Conservation (phyloP, 331 rosid species). For the Erythrophleum ivorense region DNA sequence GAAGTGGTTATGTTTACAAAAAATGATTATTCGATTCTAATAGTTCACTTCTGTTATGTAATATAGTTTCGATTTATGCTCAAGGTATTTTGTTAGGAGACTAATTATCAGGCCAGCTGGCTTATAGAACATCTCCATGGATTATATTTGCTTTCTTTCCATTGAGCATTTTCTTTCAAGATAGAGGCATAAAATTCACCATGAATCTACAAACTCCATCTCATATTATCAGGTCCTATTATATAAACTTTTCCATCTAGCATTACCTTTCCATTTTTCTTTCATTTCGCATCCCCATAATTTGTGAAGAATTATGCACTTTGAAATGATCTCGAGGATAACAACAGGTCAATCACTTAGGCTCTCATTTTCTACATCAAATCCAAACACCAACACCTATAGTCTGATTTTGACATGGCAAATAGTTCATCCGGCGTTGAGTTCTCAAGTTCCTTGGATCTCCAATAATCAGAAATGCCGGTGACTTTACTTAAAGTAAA, state of each 20-base stretch:
- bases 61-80: not conserved
- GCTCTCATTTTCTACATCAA: conserved; percentile 34
- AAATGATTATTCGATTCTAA: not conserved
- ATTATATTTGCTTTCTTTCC: not conserved
- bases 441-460: conserved; percentile 56
- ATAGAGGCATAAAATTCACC: not conserved
- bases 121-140: too few relatives aligned
- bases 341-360: conserved; percentile 16
- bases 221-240: not conserved
- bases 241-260: not conserved
- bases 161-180: not conserved
- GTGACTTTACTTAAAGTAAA: conserved; percentile 4
- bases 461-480: conserved; percentile 41
- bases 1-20: not conserved
- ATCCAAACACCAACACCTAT: conserved; percentile 88
- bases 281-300: not conserved
- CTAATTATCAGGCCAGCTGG: not conserved
- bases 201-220: conserved; percentile 9
- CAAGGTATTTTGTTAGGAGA: not conserved
- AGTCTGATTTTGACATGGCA: conserved; percentile 64
- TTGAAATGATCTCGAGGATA: conserved; percentile 18
- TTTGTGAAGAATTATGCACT: conserved; percentile 1
- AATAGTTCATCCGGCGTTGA: conserved; percentile 69
- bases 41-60: not conserved
- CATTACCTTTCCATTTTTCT: not conserved